phyloP scores from a whole-genome alignment of 495 filamentous ascomycete species.

The Neurospora sp. region DNA sequence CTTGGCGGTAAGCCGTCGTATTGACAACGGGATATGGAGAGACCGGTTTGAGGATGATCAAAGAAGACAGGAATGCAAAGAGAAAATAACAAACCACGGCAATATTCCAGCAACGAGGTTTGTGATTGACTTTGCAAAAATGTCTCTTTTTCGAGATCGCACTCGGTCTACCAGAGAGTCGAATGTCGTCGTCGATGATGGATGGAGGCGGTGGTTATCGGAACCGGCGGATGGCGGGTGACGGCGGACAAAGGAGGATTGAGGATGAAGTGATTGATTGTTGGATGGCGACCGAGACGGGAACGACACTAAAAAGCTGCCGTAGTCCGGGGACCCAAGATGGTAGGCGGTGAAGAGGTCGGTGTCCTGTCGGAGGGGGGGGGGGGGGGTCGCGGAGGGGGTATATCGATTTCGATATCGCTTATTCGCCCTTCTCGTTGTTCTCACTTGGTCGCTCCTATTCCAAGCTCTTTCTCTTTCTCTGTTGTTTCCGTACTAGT shows the following conservation, averaged over 20 bases:
- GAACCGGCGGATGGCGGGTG: background rate
- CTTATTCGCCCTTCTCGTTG: background rate
- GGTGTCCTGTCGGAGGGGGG: background rate
- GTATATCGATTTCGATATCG: background rate
- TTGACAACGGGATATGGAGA: background rate
- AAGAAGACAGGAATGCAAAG: conserved; percentile 7
- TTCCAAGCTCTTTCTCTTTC: background rate
- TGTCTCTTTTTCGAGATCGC: background rate
- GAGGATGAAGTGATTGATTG: background rate
- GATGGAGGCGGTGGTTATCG: background rate
- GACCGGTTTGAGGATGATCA: background rate
- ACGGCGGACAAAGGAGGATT: background rate
- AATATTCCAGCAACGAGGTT: conserved; percentile 31
- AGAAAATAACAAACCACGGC: conserved; percentile 19
- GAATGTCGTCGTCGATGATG: background rate
- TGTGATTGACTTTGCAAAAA: conserved; percentile 9
- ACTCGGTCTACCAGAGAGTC: conserved; percentile 1
- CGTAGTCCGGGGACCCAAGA: background rate
- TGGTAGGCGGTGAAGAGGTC: background rate
- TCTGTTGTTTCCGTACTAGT: too few species aligned
- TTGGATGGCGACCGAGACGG: background rate
- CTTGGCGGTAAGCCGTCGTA: conserved; percentile 1
- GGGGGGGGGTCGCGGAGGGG: background rate
- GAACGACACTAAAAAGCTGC: background rate
- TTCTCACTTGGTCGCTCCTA: background rate